A percentile compares a stretch with the other conserved stretches of the same genome.
These are phyloP conservation scores for Peronosclerospora sorghi DNA, from an alignment of 352 stramenopile genomes.

Conservation along the genomic window DNA sequence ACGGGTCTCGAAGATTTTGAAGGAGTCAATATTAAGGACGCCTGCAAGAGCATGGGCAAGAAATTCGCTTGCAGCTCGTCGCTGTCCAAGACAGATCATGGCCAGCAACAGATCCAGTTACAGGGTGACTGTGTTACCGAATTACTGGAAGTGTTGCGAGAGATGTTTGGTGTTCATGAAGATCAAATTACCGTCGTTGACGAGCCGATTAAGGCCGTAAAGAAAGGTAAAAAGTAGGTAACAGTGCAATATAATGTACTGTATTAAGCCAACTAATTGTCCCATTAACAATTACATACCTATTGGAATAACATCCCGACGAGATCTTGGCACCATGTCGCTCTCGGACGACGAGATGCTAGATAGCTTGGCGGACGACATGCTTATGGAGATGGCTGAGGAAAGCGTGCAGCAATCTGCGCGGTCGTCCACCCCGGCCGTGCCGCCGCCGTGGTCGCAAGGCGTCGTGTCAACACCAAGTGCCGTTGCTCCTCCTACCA, in stretches of 20 bases:
- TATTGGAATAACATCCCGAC: too few species aligned
- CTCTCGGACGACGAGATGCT: slow-evolving; percentile 82
- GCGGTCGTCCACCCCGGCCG: slow-evolving; percentile 10
- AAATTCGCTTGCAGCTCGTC: slow-evolving; percentile 76
- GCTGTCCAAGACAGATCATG: slow-evolving; percentile 61
- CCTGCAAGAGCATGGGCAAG: slow-evolving; percentile 68
- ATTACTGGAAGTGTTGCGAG: slow-evolving; percentile 57
- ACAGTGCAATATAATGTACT: not conserved
- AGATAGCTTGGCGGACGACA: slow-evolving; percentile 68
- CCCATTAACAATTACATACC: too few species aligned
- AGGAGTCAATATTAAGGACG: slow-evolving; percentile 77
- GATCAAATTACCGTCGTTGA: slow-evolving; percentile 65
- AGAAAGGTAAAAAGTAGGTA: slow-evolving; percentile 30
- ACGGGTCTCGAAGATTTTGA: slow-evolving; percentile 74
- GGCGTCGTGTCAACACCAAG: slow-evolving; percentile 4
- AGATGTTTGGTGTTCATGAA: slow-evolving; percentile 69
- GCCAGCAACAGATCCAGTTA: slow-evolving; percentile 74
- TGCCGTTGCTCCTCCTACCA: not conserved
- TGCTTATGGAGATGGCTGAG: slow-evolving; percentile 61
- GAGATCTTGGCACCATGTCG: slow-evolving; percentile 72
- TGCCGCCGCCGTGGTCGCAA: slow-evolving; percentile 20
- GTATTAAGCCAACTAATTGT: too few species aligned
- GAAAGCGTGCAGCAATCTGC: slow-evolving; percentile 2
- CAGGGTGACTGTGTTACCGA: slow-evolving; percentile 72
- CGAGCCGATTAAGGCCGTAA: slow-evolving; percentile 46